Conservation (phyloP, 306 rosid species). For the Ammopiptanthus mongolicus region DNA sequence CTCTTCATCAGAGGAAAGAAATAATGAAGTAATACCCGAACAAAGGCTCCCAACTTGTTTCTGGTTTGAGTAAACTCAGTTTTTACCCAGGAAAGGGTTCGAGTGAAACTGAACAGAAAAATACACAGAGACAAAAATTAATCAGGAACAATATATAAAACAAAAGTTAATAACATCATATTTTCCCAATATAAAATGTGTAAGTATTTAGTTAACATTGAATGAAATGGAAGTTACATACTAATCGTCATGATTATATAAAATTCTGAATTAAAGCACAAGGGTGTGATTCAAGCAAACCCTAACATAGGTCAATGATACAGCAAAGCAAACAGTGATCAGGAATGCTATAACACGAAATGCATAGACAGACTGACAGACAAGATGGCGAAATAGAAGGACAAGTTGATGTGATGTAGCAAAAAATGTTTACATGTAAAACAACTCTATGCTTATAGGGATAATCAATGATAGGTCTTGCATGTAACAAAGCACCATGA, state of each 20-base stretch:
- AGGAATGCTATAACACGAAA: not conserved
- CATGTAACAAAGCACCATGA: not conserved
- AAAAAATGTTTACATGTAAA: not conserved
- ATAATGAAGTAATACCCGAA: constrained; percentile 32
- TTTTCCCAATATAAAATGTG: not conserved
- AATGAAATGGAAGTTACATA: not conserved
- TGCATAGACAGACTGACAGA: not conserved
- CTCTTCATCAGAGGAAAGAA: not conserved
- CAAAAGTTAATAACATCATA: not conserved
- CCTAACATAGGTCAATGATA: not conserved
- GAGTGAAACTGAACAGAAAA: constrained; percentile 36
- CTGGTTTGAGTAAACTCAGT: constrained; percentile 38
- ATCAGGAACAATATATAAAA: not conserved
- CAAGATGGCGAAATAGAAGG: not conserved
- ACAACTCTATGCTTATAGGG: not conserved
- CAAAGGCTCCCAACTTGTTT: constrained; percentile 34
- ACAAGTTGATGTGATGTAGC: not conserved
- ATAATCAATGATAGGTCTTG: not conserved
- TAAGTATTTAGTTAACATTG: not conserved
- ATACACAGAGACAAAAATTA: constrained; percentile 6
- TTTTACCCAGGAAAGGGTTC: constrained; percentile 28
- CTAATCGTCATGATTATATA: not conserved
- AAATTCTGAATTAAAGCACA: not conserved
- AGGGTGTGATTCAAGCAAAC: not conserved
- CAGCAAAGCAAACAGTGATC: not conserved